Conservation (phyloP, 1,284 basidiomycete species). For the Cryptococcus sp. region DNA sequence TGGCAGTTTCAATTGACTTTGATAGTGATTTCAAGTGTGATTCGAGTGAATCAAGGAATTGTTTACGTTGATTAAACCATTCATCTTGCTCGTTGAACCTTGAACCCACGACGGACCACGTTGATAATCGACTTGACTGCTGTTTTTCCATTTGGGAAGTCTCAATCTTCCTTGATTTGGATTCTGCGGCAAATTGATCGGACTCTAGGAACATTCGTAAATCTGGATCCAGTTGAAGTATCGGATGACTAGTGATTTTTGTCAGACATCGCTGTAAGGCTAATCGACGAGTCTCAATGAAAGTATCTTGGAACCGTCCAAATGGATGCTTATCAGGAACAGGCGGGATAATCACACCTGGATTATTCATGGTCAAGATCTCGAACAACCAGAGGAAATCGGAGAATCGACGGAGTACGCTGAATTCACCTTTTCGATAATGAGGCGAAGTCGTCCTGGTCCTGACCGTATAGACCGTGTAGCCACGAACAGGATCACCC, state of each 20-base stretch:
- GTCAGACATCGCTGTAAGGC: constrained; percentile 84
- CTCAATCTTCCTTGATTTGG: constrained; percentile 47
- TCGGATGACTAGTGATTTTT: constrained; percentile 82
- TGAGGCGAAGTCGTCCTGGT: constrained; percentile 80
- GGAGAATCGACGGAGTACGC: constrained; percentile 88
- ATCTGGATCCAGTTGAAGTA: constrained; percentile 76
- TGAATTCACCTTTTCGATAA: constrained; percentile 74
- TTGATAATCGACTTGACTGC: constrained; percentile 60
- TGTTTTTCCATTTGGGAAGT: constrained; percentile 1
- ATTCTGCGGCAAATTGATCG: constrained; percentile 76
- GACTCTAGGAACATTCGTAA: constrained; percentile 81
- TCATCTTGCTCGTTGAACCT: constrained; percentile 92
- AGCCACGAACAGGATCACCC: constrained; percentile 83
- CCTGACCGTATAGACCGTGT: constrained; percentile 91
- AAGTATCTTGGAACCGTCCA: constrained; percentile 79
- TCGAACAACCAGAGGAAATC: constrained; percentile 98
- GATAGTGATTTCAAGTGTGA: constrained; percentile 78
- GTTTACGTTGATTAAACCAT: constrained; percentile 89
- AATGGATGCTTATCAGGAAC: constrained; percentile 93
- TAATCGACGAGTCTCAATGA: constrained; percentile 74
- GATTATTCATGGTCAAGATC: constrained; percentile 82
- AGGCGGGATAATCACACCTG: constrained; percentile 93
- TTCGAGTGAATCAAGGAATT: constrained; percentile 84
- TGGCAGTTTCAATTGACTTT: constrained; percentile 74
- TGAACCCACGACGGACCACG: constrained; percentile 66